Evolutionary conservation across 306 rosid genomes (phyloP).

Genomic region (apple (Malus domestica)): DNA sequence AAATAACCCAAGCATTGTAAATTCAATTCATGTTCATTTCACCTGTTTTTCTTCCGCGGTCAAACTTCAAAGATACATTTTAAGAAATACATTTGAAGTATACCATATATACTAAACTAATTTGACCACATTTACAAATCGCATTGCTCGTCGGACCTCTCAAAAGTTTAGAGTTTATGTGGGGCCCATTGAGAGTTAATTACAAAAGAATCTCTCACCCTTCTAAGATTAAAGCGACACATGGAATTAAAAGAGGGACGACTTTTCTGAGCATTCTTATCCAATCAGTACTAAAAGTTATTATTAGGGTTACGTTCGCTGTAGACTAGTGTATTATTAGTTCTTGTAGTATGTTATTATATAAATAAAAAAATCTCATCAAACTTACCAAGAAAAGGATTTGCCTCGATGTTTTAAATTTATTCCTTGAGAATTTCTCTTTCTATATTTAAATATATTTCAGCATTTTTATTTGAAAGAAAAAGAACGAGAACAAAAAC

Average conservation of each 20-base stretch:
- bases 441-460: background rate
- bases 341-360: background rate
- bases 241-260: background rate
- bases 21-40: background rate
- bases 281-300: background rate
- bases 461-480: background rate
- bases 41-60: background rate
- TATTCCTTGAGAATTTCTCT: background rate
- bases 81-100: background rate
- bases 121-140: background rate
- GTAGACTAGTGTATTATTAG: background rate
- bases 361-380: background rate
- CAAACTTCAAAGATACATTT: background rate
- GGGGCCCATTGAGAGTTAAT: background rate
- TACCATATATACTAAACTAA: background rate
- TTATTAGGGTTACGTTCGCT: background rate
- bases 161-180: too few relatives aligned
- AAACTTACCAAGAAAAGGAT: background rate
- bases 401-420: background rate
- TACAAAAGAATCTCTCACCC: background rate
- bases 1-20: background rate
- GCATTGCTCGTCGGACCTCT: background rate
- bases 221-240: background rate
- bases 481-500: background rate
- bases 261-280: background rate